Evolutionary conservation across 805 yeast genomes (phyloP).

Genomic region (Wickerhamomyces queroliae): DNA sequence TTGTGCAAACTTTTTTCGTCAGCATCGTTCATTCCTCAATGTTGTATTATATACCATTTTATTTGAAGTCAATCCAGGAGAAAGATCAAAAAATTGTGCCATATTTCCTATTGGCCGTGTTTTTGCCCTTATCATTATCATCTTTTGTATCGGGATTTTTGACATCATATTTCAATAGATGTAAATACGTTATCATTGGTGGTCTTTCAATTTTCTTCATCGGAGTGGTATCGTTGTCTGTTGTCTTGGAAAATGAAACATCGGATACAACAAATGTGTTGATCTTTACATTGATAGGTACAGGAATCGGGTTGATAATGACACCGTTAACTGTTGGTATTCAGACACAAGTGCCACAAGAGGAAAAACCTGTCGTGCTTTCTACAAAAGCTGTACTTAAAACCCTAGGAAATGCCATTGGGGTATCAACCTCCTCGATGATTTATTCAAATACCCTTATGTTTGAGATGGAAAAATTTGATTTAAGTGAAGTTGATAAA

Average conservation of each 20-base stretch:
- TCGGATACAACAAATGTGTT: constrained; percentile 27
- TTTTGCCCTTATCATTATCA: constrained; percentile 34
- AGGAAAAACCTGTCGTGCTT: constrained; percentile 53
- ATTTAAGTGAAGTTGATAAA: not conserved
- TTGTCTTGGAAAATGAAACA: constrained; percentile 26
- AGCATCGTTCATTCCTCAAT: constrained; percentile 42
- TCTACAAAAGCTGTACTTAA: constrained; percentile 50
- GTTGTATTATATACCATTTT: constrained; percentile 42
- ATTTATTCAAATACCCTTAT: constrained; percentile 4
- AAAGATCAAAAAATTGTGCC: constrained; percentile 23
- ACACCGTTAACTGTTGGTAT: constrained; percentile 35
- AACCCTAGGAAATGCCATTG: constrained; percentile 55
- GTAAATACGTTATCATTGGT: constrained; percentile 30
- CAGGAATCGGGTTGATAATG: constrained; percentile 33
- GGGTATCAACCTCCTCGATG: constrained; percentile 36
- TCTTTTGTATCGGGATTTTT: constrained; percentile 41
- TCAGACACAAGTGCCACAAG: constrained; percentile 44
- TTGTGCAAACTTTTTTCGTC: constrained; percentile 35
- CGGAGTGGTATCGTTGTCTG: constrained; percentile 31
- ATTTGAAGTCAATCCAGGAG: constrained; percentile 31
- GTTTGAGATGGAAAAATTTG: not conserved
- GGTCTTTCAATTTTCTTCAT: constrained; percentile 39
- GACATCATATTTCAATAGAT: constrained; percentile 38
- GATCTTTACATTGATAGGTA: constrained; percentile 30
- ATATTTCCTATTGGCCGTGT: constrained; percentile 30